phyloP scores from a whole-genome alignment of 2,329 filamentous ascomycete genomes.

The Penicillium sclerotigenum region DNA sequence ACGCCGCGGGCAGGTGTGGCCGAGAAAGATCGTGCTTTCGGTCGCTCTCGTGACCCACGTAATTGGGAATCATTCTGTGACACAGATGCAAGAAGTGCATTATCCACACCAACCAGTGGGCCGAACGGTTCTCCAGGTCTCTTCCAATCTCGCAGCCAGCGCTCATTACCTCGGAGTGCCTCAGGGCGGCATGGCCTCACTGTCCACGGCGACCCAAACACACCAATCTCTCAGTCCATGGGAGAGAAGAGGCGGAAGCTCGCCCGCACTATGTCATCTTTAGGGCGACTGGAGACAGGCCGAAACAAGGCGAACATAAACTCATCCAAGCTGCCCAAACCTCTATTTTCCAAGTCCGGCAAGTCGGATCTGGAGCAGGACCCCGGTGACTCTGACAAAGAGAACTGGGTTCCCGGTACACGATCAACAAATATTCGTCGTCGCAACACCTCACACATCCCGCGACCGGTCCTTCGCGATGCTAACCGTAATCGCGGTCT shows the following conservation, averaged over 20 bases:
- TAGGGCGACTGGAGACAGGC: slow-evolving; percentile 58
- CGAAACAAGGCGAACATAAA: slow-evolving; percentile 38
- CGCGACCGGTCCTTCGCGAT: slow-evolving; percentile 48
- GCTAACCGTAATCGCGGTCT: slow-evolving; percentile 29
- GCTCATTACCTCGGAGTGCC: slow-evolving; percentile 47
- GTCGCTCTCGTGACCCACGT: slow-evolving; percentile 79
- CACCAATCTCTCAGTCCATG: slow-evolving; percentile 47
- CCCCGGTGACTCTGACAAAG: slow-evolving; percentile 82
- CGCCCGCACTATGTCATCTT: slow-evolving; percentile 58
- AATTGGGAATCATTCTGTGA: slow-evolving; percentile 92
- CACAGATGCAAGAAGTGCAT: slow-evolving; percentile 70
- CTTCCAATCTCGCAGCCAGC: slow-evolving; percentile 66
- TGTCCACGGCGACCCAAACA: slow-evolving; percentile 45
- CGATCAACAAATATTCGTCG: slow-evolving; percentile 40
- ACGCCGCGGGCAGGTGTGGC: slow-evolving; percentile 57
- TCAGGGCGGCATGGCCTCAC: slow-evolving; percentile 54
- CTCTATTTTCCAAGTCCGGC: slow-evolving; percentile 28
- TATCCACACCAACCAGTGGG: slow-evolving; percentile 74
- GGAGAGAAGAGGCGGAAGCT: slow-evolving; percentile 61
- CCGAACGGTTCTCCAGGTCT: slow-evolving; percentile 68
- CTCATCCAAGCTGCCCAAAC: slow-evolving; percentile 28
- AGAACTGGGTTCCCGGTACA: slow-evolving; percentile 70
- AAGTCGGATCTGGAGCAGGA: slow-evolving; percentile 45
- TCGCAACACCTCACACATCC: slow-evolving; percentile 28
- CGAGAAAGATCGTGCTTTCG: slow-evolving; percentile 53